Base-by-base conservation (phyloP, 495 filamentous ascomycete species). In the Penicillium longicatenatum region DNA sequence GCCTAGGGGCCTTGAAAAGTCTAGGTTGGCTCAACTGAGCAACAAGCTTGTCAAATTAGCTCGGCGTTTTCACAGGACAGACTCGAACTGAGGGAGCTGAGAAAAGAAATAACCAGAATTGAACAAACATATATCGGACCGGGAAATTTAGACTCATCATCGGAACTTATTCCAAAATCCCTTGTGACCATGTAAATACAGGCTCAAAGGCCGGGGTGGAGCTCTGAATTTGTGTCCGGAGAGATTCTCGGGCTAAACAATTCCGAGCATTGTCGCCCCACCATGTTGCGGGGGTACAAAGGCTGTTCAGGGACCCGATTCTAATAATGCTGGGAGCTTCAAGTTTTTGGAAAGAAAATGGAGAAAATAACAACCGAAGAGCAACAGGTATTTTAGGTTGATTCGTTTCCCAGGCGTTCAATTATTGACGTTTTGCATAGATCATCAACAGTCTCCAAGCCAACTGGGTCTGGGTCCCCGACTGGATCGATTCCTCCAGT, bases 391-490 rank as follows among this genome's bases (percentile, higher is more conserved):
- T 4, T 22, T 43, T 9, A 2, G 0, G 3, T 7, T 11, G 1
- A 22, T 11, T 12, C 16, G 6, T 22, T 5, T 22, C 42, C 42
- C 6, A 22, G 42, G 7, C 19, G 20, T 48, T 48, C 29, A 2
- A 9, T 31, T 16, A 5, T 14, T 49, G 12, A 30, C 19, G 3
- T 14, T 29, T n/a, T 8, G 3, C 7, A n/a, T 44, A 75, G 71
- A 72, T 53, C 21, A 71, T 74, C 52, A 62, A 71, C 20, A 55
- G 50, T 22, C 71, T 75, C 52, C 68, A 72, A 54, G 67, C 62
- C 7, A 73, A 68, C 55, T 75, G 73, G 73, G 60, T 74, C 55
- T 75, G 73, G 73, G 41, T 57, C 10, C 67, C 70, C 7, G 54
- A 70, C 55, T 75, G 73, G 73, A 54, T 64, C 21, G 73, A 75